A percentile compares a stretch with the other conserved stretches of the same genome.
Conservation (phyloP, 2,329 filamentous ascomycete species). For the Madurella mycetomatis region DNA sequence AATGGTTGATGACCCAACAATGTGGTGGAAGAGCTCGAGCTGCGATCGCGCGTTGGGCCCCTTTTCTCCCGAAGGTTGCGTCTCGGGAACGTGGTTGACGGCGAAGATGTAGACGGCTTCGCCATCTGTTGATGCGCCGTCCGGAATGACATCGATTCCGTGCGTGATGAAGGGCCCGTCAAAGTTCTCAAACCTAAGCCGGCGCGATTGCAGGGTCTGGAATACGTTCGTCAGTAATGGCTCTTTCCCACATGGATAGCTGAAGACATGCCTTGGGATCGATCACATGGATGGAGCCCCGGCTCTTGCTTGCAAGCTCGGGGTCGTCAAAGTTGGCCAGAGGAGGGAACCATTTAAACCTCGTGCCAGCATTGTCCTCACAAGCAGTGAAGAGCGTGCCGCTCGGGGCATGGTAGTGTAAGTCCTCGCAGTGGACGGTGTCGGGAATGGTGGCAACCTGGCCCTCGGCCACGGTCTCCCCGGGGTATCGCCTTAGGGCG, state of each 20-base stretch:
- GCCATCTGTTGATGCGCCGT: conserved; percentile 34
- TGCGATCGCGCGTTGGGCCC: conserved; percentile 44
- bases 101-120: conserved; percentile 55
- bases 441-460: conserved; percentile 43
- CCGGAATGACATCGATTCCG: conserved; percentile 55
- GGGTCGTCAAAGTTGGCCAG: conserved; percentile 40
- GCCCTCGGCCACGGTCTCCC: conserved; percentile 1
- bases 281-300: conserved; percentile 48
- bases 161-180: conserved; percentile 52
- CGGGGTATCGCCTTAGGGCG: conserved; percentile 16
- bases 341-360: conserved; percentile 51
- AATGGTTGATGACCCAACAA: conserved; percentile 37
- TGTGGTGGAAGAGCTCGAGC: conserved; percentile 55
- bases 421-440: conserved; percentile 55
- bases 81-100: conserved; percentile 55
- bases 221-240: background rate
- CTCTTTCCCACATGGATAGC: background rate
- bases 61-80: conserved; percentile 31
- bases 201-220: conserved; percentile 42
- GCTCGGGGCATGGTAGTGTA: conserved; percentile 50
- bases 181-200: conserved; percentile 49
- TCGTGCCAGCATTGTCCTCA: conserved; percentile 38
- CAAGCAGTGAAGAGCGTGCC: conserved; percentile 54
- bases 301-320: conserved; percentile 32
- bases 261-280: conserved; percentile 43